Percentiles rank a stretch among this genome's conserved stretches.
Evolutionary conservation across 2,329 filamentous ascomycete species (phyloP).

Genomic region (Fusarium transvaalense): DNA sequence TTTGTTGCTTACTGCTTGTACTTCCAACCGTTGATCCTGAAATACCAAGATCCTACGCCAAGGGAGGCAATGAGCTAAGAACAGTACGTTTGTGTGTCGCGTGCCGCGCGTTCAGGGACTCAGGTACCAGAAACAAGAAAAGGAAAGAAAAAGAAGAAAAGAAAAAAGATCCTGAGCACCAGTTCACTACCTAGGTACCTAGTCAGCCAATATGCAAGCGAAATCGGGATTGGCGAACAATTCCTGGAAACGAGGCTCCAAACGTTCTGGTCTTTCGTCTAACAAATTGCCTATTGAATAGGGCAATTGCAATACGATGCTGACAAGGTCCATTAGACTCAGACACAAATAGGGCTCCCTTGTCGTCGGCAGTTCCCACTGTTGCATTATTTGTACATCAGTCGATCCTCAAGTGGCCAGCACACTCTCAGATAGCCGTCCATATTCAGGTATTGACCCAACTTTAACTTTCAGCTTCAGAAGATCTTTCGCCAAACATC

Average conservation of each 20-base stretch:
- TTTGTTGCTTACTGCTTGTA: background rate
- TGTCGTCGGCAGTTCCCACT: constrained; percentile 32
- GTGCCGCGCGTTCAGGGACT: constrained; percentile 41
- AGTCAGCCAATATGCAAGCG: background rate
- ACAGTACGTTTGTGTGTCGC: constrained; percentile 20
- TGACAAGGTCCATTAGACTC: background rate
- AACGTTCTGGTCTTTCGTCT: background rate
- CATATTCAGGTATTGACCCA: background rate
- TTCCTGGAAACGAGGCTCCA: background rate
- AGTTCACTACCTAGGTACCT: background rate
- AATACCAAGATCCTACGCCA: background rate
- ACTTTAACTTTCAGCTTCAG: background rate
- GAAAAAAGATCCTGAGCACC: background rate
- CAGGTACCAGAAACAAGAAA: constrained; percentile 24
- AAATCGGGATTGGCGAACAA: background rate
- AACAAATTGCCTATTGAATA: background rate
- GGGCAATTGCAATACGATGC: background rate
- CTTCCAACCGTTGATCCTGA: background rate
- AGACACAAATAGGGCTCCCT: constrained; percentile 11
- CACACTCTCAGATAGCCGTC: background rate
- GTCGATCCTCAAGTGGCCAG: constrained; percentile 30
- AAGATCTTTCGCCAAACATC: background rate
- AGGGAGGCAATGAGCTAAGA: constrained; percentile 1
- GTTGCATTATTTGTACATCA: constrained; percentile 19
- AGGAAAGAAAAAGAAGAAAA: background rate